These are phyloP conservation scores for Aspergillus fumigatus DNA, from an alignment of 2,329 filamentous ascomycete species.

Conservation along the genomic window DNA sequence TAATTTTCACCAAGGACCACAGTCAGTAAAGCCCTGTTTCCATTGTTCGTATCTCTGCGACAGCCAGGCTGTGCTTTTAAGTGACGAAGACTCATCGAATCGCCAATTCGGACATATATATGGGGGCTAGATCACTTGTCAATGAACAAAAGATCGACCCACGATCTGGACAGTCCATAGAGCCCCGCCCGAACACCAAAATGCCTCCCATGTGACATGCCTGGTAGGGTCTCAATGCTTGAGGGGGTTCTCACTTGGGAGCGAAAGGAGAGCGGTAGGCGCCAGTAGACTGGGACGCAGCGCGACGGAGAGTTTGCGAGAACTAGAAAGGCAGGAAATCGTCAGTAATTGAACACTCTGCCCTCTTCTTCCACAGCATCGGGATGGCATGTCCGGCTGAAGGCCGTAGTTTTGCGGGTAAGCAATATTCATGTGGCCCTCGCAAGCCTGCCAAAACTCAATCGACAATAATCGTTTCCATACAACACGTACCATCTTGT, in stretches of 20 bases:
- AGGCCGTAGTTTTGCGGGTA: background rate
- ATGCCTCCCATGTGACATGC: background rate
- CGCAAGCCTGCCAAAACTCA: background rate
- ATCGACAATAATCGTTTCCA: background rate
- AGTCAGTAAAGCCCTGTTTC: constrained; percentile 15
- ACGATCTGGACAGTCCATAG: background rate
- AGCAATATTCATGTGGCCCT: background rate
- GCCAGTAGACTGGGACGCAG: constrained; percentile 31
- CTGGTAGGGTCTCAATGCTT: background rate
- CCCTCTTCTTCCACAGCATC: background rate
- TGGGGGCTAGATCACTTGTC: background rate
- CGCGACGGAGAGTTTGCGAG: constrained; percentile 32
- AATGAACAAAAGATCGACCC: background rate
- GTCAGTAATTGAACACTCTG: constrained; percentile 17
- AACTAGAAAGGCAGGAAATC: constrained; percentile 14
- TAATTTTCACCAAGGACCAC: constrained; percentile 20
- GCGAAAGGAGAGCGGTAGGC: constrained; percentile 55
- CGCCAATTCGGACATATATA: background rate
- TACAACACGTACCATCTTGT: constrained; percentile 28
- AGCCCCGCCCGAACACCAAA: background rate
- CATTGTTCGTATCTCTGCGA: background rate
- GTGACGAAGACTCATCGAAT: background rate
- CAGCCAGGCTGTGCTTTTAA: background rate
- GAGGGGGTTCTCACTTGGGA: constrained; percentile 47
- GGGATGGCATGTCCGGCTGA: constrained; percentile 1